phyloP scores from a whole-genome alignment of 75 land plant species.

The Cunninghamia lanceolata region DNA sequence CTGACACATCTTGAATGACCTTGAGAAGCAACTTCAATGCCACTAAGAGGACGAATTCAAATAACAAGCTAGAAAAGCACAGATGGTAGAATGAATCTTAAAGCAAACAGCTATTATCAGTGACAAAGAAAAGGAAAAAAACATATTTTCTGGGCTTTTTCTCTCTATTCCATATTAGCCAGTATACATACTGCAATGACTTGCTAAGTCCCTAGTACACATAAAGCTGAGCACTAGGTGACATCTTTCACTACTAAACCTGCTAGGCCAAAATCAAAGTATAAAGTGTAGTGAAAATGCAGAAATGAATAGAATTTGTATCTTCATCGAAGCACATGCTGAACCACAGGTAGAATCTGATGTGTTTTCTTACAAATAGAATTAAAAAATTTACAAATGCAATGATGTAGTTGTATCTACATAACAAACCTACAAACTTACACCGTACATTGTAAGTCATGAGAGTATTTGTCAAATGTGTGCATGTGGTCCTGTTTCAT shows the following conservation, averaged over 20 bases:
- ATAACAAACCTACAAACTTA: no score
- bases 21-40: no score
- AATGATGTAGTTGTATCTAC: no score
- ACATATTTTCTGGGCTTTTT: neutral
- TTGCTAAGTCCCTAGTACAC: neutral
- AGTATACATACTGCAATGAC: neutral
- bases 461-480: no score
- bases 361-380: no score
- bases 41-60: no score
- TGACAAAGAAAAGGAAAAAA: neutral
- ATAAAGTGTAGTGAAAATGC: neutral
- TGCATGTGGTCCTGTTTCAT: no score
- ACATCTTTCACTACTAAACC: neutral
- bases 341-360: no score
- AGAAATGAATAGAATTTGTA: neutral
- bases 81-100: neutral
- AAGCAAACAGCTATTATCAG: neutral
- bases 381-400: no score
- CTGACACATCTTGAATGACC: no score
- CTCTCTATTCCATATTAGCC: neutral
- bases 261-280: neutral
- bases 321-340: no score
- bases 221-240: neutral
- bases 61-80: conserved; percentile 67
- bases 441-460: no score